Evolutionary conservation across 306 rosid genomes (phyloP).

Genomic region (Castanea crenata): DNA sequence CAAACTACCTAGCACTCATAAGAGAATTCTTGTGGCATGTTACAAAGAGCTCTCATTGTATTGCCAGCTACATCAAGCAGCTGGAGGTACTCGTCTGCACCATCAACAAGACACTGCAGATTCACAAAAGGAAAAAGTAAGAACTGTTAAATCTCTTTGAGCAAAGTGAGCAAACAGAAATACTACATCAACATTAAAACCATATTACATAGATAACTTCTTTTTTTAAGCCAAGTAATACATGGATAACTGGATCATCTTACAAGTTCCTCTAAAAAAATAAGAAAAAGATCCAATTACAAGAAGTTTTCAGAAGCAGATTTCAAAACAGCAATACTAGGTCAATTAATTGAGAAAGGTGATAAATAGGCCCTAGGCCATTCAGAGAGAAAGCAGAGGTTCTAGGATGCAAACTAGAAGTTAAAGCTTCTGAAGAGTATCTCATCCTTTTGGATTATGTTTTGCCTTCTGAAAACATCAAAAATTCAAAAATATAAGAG

Average conservation of each 20-base stretch:
- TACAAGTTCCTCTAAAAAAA: background rate
- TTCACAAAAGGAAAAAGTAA: constrained; percentile 23
- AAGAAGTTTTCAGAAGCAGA: background rate
- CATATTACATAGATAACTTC: background rate
- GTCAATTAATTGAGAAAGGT: background rate
- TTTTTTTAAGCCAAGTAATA: too few species aligned
- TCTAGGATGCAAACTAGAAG: background rate
- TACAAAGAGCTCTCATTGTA: constrained; percentile 57
- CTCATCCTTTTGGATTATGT: background rate
- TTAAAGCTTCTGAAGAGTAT: background rate
- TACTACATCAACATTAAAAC: background rate
- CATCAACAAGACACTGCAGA: constrained; percentile 81
- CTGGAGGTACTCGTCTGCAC: constrained; percentile 89
- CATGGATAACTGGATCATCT: background rate
- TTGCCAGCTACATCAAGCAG: constrained; percentile 79
- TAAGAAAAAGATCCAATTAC: background rate
- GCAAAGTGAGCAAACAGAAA: constrained; percentile 4
- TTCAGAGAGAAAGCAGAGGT: background rate
- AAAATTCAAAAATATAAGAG: background rate
- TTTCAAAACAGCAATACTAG: background rate
- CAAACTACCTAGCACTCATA: constrained; percentile 27
- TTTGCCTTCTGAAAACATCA: background rate
- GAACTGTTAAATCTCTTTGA: background rate
- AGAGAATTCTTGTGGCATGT: constrained; percentile 64
- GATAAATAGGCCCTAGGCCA: background rate